Conservation (phyloP, 106 monocot genomes). For the Posidonia australis region DNA sequence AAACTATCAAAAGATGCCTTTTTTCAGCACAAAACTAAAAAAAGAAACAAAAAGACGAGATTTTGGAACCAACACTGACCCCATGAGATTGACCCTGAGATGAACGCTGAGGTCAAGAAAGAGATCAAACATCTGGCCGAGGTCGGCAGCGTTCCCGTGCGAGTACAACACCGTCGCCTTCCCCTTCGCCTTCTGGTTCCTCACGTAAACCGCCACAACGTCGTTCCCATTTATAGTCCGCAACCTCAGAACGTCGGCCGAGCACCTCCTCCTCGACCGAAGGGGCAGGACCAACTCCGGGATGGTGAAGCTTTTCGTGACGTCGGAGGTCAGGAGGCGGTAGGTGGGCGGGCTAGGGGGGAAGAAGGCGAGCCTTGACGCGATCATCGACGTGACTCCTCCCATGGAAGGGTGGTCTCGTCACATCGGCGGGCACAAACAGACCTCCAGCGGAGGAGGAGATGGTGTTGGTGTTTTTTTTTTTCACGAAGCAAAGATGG, state of each 20-base stretch:
- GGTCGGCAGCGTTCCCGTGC: constrained; percentile 91
- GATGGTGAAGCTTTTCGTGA: constrained; percentile 3
- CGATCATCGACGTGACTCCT: constrained; percentile 21
- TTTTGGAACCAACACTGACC: constrained; percentile 32
- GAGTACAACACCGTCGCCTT: constrained; percentile 76
- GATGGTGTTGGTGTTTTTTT: too few relatives aligned
- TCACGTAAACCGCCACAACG: constrained; percentile 65
- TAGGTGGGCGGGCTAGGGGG: constrained; percentile 21
- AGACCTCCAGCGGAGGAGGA: too few relatives aligned
- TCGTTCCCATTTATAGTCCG: constrained; percentile 49
- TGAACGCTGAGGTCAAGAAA: constrained; percentile 81
- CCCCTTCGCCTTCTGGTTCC: constrained; percentile 49
- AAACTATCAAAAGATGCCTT: neutral
- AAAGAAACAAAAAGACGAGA: neutral
- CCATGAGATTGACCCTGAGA: constrained; percentile 85
- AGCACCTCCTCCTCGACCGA: constrained; percentile 5
- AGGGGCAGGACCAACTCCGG: constrained; percentile 9
- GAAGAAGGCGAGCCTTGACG: constrained; percentile 25
- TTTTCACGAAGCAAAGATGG: too few relatives aligned
- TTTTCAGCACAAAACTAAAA: neutral
- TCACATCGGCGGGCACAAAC: too few relatives aligned
- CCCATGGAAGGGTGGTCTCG: constrained; percentile 13
- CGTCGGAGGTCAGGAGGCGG: constrained; percentile 10
- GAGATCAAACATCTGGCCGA: constrained; percentile 84
- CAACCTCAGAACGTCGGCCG: constrained; percentile 17